Base-by-base conservation (phyloP, 179 eudicot genomes). In the Beta macrorhiza region DNA sequence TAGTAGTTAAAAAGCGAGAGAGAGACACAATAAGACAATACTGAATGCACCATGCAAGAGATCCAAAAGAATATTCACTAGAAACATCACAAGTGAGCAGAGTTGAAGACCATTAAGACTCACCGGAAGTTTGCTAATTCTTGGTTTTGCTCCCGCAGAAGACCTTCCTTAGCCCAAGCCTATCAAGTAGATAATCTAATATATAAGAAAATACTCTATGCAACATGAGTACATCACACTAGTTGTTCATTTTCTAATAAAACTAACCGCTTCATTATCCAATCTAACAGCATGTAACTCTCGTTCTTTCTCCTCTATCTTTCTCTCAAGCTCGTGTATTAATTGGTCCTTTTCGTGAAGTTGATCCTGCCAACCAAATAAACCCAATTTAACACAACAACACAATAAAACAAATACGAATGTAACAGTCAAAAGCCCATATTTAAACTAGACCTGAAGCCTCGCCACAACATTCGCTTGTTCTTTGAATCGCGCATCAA, bases 91-190 rank as follows among this genome's bases (percentile, higher is more conserved):
- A 53, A 69, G 56, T 49, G 37, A 51, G 51, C 20, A 29, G 44
- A 65, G 22, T 45, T 44, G 55, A 49, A 65, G 59, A 42, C n/a
- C 59, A 10, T 37, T 0, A 64, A 83, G 56, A 61, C 89, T 82
- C 81, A 97, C 99, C 98, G 87, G 68, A 91, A 95, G 76, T 81
- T 91, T 80, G 91, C 97, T 77, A 97, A 76, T 85, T 97, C 99
- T 83, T 92, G 84, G 86, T 86, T 93, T 83, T 95, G 99, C 84
- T 97, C 99, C 87, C 97, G 89, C 20, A 97, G 85, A 72, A 97
- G 91, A 82, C 90, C 97, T 78, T 95, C 98, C 91, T 97, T 97
- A 67, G 99, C 99, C 99, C 99, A 97, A 59, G 97, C 98, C 99
- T 97, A 82, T 70, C 69, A 82, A 82, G 84, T 4, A 81, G 37